phyloP scores from a whole-genome alignment of 345 rosid species.

The Ricinus communis region DNA sequence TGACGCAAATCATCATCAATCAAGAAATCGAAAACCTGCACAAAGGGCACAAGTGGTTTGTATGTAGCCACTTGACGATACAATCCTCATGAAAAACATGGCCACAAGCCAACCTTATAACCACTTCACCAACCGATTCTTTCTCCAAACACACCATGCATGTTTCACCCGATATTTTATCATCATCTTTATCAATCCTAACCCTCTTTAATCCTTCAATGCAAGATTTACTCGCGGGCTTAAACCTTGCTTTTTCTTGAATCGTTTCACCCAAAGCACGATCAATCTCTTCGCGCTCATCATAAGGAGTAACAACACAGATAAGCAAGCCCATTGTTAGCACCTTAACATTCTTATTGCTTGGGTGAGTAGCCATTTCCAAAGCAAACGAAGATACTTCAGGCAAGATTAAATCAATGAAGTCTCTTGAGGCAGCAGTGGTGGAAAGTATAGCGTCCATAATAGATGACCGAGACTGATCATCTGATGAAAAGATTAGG shows the following conservation, averaged over 20 bases:
- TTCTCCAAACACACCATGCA: conserved; percentile 16
- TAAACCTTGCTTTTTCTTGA: conserved; percentile 1
- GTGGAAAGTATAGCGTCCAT: neutral
- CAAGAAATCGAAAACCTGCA: conserved; percentile 8
- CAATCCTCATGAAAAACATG: conserved; percentile 19
- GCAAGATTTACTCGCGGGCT: neutral
- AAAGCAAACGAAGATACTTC: conserved; percentile 3
- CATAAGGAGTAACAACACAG: neutral
- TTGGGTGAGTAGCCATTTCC: neutral
- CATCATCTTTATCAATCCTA: neutral
- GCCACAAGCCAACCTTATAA: conserved; percentile 8
- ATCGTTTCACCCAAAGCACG: neutral
- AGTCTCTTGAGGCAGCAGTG: neutral
- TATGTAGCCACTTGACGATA: conserved; percentile 7
- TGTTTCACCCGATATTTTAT: neutral
- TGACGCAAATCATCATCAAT: neutral
- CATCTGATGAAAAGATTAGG: neutral
- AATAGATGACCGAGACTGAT: neutral
- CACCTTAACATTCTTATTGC: neutral
- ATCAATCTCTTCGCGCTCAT: conserved; percentile 2
- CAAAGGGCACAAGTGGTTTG: conserved; percentile 16
- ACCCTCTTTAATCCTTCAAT: conserved; percentile 3
- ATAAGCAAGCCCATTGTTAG: conserved; percentile 10
- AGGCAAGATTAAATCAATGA: neutral
- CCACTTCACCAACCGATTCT: neutral